Conservation (phyloP, 2,329 filamentous ascomycete genomes). For the Pseudocercospora pini-densiflorae region DNA sequence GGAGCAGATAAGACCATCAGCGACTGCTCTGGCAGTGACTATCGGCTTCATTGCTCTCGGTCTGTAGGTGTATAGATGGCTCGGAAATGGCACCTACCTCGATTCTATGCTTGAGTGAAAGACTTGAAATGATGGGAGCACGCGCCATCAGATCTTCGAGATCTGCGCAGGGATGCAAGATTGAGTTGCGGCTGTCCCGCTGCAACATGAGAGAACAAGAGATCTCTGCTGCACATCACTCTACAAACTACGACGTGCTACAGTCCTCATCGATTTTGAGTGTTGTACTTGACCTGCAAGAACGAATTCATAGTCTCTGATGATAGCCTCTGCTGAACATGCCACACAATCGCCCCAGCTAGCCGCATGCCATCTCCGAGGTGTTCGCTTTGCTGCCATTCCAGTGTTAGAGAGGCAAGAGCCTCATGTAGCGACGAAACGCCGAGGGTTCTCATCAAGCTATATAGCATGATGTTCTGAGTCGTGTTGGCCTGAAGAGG, state of each 20-base stretch:
- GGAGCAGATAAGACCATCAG: conserved; percentile 1
- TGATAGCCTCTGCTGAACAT: no score
- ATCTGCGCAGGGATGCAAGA: neutral
- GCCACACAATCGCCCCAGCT: neutral
- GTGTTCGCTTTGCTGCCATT: neutral
- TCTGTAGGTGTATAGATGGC: neutral
- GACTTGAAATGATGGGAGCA: neutral
- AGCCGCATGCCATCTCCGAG: neutral
- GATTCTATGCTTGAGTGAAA: neutral
- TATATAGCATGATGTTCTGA: no score
- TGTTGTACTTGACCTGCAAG: no score
- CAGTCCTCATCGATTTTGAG: no score
- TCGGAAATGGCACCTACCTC: neutral
- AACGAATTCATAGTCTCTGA: no score
- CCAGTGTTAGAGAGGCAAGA: neutral
- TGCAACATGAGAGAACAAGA: neutral
- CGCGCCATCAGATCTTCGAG: conserved; percentile 1
- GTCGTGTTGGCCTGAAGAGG: no score
- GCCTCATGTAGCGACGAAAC: no score
- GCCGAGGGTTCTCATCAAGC: no score
- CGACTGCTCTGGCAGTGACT: neutral
- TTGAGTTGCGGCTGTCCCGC: conserved; percentile 9
- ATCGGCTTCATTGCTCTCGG: neutral
- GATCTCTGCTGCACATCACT: no score
- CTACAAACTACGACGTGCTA: no score